Conservation (phyloP, 192 early-diverging fungal species). For the Rhizophagus sp. region DNA sequence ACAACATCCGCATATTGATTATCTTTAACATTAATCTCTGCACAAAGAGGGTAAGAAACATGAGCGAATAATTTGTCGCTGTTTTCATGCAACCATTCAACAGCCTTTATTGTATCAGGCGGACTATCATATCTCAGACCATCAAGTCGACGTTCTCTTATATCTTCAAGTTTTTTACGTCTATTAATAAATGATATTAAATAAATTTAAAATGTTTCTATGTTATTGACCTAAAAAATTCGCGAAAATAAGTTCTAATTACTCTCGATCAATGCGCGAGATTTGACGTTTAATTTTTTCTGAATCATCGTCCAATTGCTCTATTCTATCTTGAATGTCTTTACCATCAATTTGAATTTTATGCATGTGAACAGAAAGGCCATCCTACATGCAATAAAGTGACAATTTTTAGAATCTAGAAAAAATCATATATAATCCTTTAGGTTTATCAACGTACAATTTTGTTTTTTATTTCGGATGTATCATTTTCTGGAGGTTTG, state of each 20-base stretch:
- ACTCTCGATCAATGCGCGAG: not conserved
- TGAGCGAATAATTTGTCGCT: conserved; percentile 60
- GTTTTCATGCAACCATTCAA: conserved; percentile 72
- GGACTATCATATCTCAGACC: conserved; percentile 48
- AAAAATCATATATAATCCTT: not conserved
- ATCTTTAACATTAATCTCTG: conserved; percentile 74
- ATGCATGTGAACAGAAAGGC: conserved; percentile 23
- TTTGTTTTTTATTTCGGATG: conserved; percentile 32
- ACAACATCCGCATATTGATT: conserved; percentile 61
- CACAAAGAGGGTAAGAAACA: conserved; percentile 71
- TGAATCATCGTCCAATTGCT: not conserved
- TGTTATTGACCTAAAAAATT: not conserved
- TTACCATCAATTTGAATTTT: conserved; percentile 13
- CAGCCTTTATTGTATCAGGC: conserved; percentile 55
- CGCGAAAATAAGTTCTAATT: not conserved
- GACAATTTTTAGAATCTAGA: not conserved
- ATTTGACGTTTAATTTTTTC: not conserved
- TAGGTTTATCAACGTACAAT: conserved; percentile 31
- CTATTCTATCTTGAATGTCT: conserved; percentile 4
- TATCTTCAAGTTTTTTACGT: conserved; percentile 62
- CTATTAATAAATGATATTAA: conserved; percentile 33
- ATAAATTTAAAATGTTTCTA: too few relatives aligned
- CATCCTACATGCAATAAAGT: conserved; percentile 25
- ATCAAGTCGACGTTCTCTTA: conserved; percentile 53
- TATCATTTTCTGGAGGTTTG: conserved; percentile 32